phyloP scores from a whole-genome alignment of 2,329 filamentous ascomycete genomes.

The Metarhizium robertsii region DNA sequence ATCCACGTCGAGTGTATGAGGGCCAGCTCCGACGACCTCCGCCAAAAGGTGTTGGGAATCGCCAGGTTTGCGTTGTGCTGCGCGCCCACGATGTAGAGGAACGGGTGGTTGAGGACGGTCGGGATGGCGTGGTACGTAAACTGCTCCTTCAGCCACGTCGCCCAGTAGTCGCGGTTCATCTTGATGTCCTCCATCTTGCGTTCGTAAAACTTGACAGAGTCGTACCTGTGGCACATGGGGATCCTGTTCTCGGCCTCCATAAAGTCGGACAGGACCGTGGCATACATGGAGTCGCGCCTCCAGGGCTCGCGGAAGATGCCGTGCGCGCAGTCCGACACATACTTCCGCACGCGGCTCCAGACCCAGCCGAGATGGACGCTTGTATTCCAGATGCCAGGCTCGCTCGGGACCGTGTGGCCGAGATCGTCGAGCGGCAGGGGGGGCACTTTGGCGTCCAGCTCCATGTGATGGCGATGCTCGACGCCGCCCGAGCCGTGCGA shows the following conservation, averaged over 20 bases:
- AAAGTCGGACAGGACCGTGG: constrained; percentile 39
- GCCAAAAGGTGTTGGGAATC: constrained; percentile 46
- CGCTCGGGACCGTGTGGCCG: constrained; percentile 27
- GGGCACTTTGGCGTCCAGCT: constrained; percentile 25
- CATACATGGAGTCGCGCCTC: constrained; percentile 42
- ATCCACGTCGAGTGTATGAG: constrained; percentile 44
- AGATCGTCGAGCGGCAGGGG: constrained; percentile 34
- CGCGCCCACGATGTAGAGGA: constrained; percentile 41
- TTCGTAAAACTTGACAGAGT: constrained; percentile 42
- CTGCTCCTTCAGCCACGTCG: constrained; percentile 42
- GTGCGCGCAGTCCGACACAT: constrained; percentile 37
- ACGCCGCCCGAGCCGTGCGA: constrained; percentile 16
- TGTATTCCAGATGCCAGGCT: constrained; percentile 41
- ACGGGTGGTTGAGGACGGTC: constrained; percentile 42
- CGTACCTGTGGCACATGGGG: constrained; percentile 41
- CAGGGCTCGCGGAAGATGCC: constrained; percentile 40
- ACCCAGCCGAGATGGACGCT: constrained; percentile 40
- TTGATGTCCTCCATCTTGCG: constrained; percentile 35
- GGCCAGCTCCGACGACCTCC: constrained; percentile 39
- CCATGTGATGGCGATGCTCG: constrained; percentile 10
- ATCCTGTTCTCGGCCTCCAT: constrained; percentile 40
- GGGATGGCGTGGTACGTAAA: constrained; percentile 43
- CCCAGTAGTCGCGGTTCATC: constrained; percentile 38
- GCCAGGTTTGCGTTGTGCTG: constrained; percentile 41
- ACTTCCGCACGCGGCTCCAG: constrained; percentile 36